Evolutionary conservation across 2,329 filamentous ascomycete genomes (phyloP).

Genomic region (Leptodontidium sp.): DNA sequence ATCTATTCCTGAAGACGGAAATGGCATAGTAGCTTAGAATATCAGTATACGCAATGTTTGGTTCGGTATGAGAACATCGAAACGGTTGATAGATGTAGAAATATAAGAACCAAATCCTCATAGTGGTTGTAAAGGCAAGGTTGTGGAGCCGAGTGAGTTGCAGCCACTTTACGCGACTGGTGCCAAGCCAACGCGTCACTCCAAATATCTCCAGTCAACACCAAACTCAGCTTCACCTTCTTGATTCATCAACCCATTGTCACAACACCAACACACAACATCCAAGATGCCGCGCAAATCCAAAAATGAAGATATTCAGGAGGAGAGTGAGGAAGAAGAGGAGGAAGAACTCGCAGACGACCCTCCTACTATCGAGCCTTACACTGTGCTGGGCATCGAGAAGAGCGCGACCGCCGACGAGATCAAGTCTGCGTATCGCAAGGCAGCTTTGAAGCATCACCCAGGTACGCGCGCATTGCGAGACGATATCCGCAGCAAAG

Average conservation of each 20-base stretch:
- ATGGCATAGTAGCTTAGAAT: no score
- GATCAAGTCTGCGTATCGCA: conserved; percentile 91
- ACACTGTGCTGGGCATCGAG: conserved; percentile 78
- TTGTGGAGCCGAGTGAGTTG: background rate
- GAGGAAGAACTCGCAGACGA: conserved; percentile 28
- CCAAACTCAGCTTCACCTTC: background rate
- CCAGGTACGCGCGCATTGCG: conserved; percentile 66
- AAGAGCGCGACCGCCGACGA: conserved; percentile 77
- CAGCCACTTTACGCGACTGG: conserved; percentile 30
- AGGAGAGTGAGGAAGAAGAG: conserved; percentile 39
- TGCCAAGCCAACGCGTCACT: conserved; percentile 32
- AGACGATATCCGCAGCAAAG: background rate
- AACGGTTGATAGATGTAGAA: background rate
- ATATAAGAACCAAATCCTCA: background rate
- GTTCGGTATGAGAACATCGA: background rate
- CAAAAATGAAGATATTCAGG: conserved; percentile 33
- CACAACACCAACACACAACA: conserved; percentile 13
- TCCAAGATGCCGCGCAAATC: conserved; percentile 36
- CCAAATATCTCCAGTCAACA: conserved; percentile 26
- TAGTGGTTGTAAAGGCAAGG: background rate
- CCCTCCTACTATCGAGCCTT: conserved; percentile 68
- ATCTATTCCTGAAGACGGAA: no score
- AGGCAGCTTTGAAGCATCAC: conserved; percentile 86
- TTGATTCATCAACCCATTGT: conserved; percentile 10
- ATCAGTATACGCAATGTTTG: no score